Conservation (phyloP, 371 early-diverging fungal species). For the Apophysomyces sp. region DNA sequence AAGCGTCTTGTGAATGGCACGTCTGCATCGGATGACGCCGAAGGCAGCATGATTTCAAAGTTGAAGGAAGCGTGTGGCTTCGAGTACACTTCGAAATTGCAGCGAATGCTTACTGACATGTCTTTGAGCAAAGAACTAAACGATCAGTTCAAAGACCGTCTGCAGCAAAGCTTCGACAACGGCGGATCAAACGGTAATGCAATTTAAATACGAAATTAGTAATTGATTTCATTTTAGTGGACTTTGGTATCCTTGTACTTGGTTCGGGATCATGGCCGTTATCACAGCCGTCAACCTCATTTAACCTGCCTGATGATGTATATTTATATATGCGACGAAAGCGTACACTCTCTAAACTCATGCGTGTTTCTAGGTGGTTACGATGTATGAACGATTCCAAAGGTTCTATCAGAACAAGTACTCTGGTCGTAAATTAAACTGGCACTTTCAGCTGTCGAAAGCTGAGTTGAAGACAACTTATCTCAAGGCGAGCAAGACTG, state of each 20-base stretch:
- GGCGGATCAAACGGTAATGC: conserved; percentile 37
- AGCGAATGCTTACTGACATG: conserved; percentile 91
- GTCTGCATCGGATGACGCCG: conserved; percentile 75
- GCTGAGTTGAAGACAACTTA: conserved; percentile 89
- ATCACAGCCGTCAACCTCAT: conserved; percentile 68
- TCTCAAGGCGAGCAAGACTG: conserved; percentile 63
- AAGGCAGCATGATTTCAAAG: conserved; percentile 69
- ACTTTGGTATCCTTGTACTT: conserved; percentile 86
- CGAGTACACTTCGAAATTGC: conserved; percentile 88
- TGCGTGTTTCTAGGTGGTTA: conserved; percentile 51
- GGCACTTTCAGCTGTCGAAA: conserved; percentile 89
- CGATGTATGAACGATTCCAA: conserved; percentile 79
- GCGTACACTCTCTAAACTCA: not conserved
- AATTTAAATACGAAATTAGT: not conserved
- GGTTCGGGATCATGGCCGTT: conserved; percentile 93
- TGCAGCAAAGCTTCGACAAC: conserved; percentile 42
- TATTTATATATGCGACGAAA: not conserved
- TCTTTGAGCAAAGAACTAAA: conserved; percentile 74
- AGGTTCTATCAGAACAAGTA: conserved; percentile 83
- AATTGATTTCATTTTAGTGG: conserved; percentile 44
- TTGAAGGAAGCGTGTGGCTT: conserved; percentile 80
- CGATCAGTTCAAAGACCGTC: conserved; percentile 56
- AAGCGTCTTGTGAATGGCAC: conserved; percentile 75
- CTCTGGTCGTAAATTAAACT: conserved; percentile 83
- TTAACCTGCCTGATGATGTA: conserved; percentile 84